Evolutionary conservation across 495 filamentous ascomycete genomes (phyloP).

Genomic region (Talaromyces nanjingensis): DNA sequence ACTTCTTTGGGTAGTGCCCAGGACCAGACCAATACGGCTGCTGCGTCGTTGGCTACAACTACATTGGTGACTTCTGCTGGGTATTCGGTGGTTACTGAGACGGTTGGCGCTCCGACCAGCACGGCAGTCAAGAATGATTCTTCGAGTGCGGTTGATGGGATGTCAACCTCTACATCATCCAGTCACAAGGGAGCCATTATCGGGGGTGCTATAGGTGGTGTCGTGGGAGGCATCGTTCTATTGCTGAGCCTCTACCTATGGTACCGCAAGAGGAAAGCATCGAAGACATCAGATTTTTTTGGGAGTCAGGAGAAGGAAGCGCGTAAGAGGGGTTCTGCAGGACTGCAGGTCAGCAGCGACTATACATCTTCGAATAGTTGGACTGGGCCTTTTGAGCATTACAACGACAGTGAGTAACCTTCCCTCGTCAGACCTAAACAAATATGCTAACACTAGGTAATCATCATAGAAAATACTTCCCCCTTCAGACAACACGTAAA

Average conservation of each 20-base stretch:
- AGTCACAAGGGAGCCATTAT: constrained; percentile 15
- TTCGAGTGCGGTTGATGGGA: not conserved
- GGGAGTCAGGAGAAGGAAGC: not conserved
- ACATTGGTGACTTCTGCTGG: constrained; percentile 6
- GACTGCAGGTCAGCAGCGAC: not conserved
- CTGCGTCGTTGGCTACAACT: not conserved
- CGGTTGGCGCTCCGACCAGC: not conserved
- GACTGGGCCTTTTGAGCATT: not conserved
- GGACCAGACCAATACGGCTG: not conserved
- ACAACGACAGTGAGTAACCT: not conserved
- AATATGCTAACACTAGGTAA: not conserved
- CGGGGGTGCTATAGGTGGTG: constrained; percentile 23
- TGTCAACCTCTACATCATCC: not conserved
- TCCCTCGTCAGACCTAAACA: not conserved
- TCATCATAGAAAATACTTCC: not conserved
- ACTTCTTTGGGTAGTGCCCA: not conserved
- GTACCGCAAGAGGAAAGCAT: constrained; percentile 17
- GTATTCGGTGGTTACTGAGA: not conserved
- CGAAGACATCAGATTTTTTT: not conserved
- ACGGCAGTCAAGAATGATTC: not conserved
- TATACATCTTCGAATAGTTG: not conserved
- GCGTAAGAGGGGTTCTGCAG: not conserved
- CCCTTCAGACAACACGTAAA: not conserved
- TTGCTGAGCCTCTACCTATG: constrained; percentile 16
- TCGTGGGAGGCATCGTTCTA: constrained; percentile 16